Percentiles rank a stretch among this genome's conserved stretches.
phyloP scores from a whole-genome alignment of 768 basidiomycete species.

The Amylocystis lapponica region DNA sequence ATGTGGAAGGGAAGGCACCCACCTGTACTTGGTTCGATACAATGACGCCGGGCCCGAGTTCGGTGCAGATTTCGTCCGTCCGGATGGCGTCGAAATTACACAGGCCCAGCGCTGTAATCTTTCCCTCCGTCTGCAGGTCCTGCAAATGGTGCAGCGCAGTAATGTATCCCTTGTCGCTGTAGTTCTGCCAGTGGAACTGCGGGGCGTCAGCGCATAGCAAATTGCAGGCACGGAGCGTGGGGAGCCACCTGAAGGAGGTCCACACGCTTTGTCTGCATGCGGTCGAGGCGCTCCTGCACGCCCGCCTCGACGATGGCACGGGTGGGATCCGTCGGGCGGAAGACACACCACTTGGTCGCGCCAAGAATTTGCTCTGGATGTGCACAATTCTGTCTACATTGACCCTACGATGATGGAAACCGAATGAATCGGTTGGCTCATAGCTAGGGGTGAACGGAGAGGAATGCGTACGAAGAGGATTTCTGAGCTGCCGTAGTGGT shows the following conservation, averaged over 20 bases:
- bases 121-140: conserved; percentile 52
- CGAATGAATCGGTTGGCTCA: no score
- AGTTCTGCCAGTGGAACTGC: conserved; percentile 82
- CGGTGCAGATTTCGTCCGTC: conserved; percentile 76
- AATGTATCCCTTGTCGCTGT: conserved; percentile 43
- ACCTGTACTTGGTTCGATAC: conserved; percentile 86
- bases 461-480: conserved; percentile 60
- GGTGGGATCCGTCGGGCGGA: conserved; percentile 46
- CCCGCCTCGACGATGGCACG: conserved; percentile 54
- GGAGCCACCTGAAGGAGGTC: conserved; percentile 65
- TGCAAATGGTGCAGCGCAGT: conserved; percentile 45
- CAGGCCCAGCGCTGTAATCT: conserved; percentile 63
- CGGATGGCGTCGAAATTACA: conserved; percentile 77
- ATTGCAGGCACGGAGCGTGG: not conserved
- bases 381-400: conserved; percentile 44
- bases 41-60: conserved; percentile 62
- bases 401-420: no score
- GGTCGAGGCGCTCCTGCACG: conserved; percentile 62
- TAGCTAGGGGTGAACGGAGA: not conserved
- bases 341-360: conserved; percentile 87
- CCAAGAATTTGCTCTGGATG: conserved; percentile 46
- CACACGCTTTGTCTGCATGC: conserved; percentile 53
- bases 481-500: conserved; percentile 84
- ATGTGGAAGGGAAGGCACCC: no score
- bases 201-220: not conserved